Base-by-base conservation (phyloP, 768 basidiomycete genomes). In the Coprinopsis sp. region DNA sequence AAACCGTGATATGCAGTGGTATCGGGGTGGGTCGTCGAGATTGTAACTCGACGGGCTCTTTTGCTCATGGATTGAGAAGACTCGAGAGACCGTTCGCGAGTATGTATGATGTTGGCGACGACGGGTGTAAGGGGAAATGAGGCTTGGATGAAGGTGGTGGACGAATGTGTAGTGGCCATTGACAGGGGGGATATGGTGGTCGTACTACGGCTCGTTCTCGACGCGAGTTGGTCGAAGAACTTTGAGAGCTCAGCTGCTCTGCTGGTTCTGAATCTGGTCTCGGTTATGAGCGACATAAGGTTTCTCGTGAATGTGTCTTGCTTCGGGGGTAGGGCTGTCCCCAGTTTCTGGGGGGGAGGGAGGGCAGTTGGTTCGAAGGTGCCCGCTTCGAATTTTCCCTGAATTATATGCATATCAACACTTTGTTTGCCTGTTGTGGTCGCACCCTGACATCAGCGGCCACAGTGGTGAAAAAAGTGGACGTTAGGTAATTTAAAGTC, bases 231-330 rank as follows among this genome's bases (percentile, higher is more conserved):
- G 31, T 81, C 74, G 52, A 79, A 80, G 43, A 78, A 59, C 31
- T 72, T 67, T 48, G 79, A 76, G 29, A 82, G 73, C 43, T 67
- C 65, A 2, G 75, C 74, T 51, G 76, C 40, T 81, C 79, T 31
- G 72, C 70, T 8, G 63, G n/a, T n/a, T n/a, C n/a, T n/a, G 72
- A 56, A 69, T 76, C 39, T 65, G 51, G 22, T 72, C 62, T 31
- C 59, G 29, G 56, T 53, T 18, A 51, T 49, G 14, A 53, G 46
- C 16, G 47, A 51, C 36, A 25, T 30, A 23, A 49, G 34, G 16
- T 39, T 16, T 28, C 57, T 46, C 27, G 31, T 28, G 29, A 38
- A 19, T 16, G 1, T 29, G 14, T 51, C n/a, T n/a, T n/a, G n/a
- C n/a, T n/a, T n/a, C n/a, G n/a, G n/a, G n/a, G n/a, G n/a, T n/a